Base-by-base conservation (phyloP, 202 grass and related monocot species). In the Musa balbisiana region DNA sequence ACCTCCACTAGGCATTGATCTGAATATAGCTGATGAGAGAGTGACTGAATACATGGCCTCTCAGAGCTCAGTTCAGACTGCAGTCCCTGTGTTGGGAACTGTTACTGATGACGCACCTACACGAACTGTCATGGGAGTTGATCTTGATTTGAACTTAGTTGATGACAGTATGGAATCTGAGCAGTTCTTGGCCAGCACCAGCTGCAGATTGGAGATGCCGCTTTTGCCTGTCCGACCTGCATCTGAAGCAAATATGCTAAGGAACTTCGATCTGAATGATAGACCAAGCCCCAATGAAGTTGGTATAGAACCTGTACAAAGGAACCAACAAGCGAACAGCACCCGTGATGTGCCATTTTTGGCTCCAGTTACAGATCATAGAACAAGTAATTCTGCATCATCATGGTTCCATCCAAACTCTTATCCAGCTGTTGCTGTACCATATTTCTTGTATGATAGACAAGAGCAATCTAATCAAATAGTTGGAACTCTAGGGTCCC, bases 261-360 rank as follows among this genome's bases (percentile, higher is more conserved):
- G 85, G 66, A 81, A 91, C 74, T 93, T 97, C 8, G 88, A 97
- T 91, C 84, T 97, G 52, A 97, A 97, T 75, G 91, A 89, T 77
- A 90, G 93, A 49, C 93, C 93, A 74, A 67, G 76, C 64, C 81
- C 91, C 64, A 88, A 91, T 84, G 90, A 97, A 86, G 80, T 71
- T 84, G 63, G 71, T 64, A 62, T 72, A 12, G 90, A 97, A 81
- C 82, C 76, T 79, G 74, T 82, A 84, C 78, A 85, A 77, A 89
- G 82, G 76, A 89, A 19, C 19, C 77, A 90, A 81, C 55, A 83
- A 67, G 49, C 73, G 59, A 93, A 90, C 69, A 83, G 55, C 73
- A 33, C 72, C 33, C 84, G 66, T 64, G 91, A 84, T 73, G 51
- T 83, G 66, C 82, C 85, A 8, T 91, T 84, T 71, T 80, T 93